Percentiles rank a stretch among this genome's conserved stretches.
Evolutionary conservation across 2,329 filamentous ascomycete species (phyloP).

Genomic region (Aspergillus ustus): DNA sequence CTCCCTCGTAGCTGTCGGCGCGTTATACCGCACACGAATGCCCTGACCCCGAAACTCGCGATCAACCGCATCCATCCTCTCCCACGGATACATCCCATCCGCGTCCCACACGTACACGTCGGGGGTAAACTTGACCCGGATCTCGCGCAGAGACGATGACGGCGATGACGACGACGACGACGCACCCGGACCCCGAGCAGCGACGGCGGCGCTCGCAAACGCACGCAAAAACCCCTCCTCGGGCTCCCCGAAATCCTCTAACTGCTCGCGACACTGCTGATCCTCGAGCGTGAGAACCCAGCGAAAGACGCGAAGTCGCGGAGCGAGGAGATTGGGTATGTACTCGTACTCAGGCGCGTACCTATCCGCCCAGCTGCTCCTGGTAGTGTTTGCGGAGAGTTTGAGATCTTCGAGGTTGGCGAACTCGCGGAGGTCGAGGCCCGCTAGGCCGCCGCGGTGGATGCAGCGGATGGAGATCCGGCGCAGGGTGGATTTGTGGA

Average conservation of each 20-base stretch:
- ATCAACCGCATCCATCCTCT: slow-evolving; percentile 9
- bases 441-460: background rate
- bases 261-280: background rate
- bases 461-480: background rate
- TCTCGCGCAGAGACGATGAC: background rate
- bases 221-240: slow-evolving; percentile 4
- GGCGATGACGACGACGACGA: too few relatives aligned
- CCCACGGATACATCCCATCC: background rate
- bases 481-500: slow-evolving; percentile 1
- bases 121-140: background rate
- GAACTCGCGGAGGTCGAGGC: slow-evolving; percentile 6
- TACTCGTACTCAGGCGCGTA: background rate
- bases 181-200: too few relatives aligned
- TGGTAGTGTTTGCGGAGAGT: background rate
- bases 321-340: background rate
- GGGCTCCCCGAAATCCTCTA: background rate
- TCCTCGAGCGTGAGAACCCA: background rate
- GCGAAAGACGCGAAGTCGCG: background rate
- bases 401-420: background rate
- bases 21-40: background rate
- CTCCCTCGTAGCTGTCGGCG: background rate
- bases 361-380: too few relatives aligned
- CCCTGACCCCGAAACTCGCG: background rate
- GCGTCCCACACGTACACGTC: background rate
- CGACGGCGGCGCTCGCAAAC: background rate